phyloP scores from a whole-genome alignment of 441 rosid species.

The Lepidium campestre region DNA sequence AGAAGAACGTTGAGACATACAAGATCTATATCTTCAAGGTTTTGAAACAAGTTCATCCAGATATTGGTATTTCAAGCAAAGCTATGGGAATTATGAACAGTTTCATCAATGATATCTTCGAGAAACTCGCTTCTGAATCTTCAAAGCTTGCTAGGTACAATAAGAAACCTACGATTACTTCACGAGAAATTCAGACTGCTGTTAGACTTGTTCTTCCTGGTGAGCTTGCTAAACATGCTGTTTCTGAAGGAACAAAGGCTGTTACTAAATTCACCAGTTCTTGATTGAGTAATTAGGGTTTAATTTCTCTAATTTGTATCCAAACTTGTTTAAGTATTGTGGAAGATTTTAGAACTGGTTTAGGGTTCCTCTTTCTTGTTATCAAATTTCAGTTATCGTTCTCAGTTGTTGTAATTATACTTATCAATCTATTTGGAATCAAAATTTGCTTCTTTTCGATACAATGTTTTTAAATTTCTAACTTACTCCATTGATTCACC shows the following conservation, averaged over 20 bases:
- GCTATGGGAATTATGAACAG: constrained; percentile 48
- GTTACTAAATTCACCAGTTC: constrained; percentile 47
- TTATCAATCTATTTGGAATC: not conserved
- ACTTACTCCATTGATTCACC: too few species aligned
- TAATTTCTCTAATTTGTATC: not conserved
- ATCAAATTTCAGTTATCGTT: not conserved
- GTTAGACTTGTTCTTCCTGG: constrained; percentile 42
- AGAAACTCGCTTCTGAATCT: constrained; percentile 39
- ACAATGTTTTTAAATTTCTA: too few species aligned
- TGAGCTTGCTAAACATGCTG: constrained; percentile 43
- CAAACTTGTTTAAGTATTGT: not conserved
- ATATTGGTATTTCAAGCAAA: constrained; percentile 43
- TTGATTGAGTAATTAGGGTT: constrained; percentile 4
- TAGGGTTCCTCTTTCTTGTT: not conserved
- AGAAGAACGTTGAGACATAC: constrained; percentile 49
- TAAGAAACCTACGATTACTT: constrained; percentile 45
- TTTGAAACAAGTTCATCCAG: constrained; percentile 44
- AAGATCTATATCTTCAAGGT: constrained; percentile 63
- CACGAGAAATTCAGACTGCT: constrained; percentile 46
- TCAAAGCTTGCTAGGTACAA: constrained; percentile 40
- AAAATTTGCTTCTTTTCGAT: not conserved
- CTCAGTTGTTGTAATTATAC: not conserved
- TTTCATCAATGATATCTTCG: constrained; percentile 45
- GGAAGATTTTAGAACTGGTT: not conserved
- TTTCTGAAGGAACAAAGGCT: constrained; percentile 47